These are phyloP conservation scores for Antrodiella citrinella DNA, from an alignment of 768 basidiomycete species.

Conservation along the genomic window DNA sequence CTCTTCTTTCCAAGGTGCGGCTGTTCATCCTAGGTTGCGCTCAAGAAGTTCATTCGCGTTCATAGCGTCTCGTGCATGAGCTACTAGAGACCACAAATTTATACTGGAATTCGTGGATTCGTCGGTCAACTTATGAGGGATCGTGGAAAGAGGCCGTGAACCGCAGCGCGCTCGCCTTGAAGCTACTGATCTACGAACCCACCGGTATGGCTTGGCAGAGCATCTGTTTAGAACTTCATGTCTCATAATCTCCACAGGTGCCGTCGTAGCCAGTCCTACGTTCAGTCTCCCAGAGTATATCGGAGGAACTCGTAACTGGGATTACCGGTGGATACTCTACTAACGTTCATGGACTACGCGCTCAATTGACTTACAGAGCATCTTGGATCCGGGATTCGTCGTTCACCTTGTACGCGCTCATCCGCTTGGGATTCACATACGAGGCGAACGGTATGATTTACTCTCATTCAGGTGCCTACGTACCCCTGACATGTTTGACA, in stretches of 20 bases:
- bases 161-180: conserved; percentile 87
- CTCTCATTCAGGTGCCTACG: conserved; percentile 1
- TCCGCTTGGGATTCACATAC: conserved; percentile 88
- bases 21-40: background rate
- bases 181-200: conserved; percentile 88
- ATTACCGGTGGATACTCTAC: conserved; percentile 2
- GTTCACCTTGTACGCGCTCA: conserved; percentile 91
- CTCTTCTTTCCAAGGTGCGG: conserved; percentile 55
- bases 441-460: conserved; percentile 71
- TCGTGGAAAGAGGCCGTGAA: conserved; percentile 95
- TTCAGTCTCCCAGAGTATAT: conserved; percentile 92
- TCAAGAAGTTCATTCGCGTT: background rate
- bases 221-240: background rate
- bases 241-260: conserved; percentile 37
- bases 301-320: conserved; percentile 85
- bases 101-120: conserved; percentile 89
- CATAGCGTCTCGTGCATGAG: background rate
- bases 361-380: no score
- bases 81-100: conserved; percentile 50
- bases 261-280: conserved; percentile 91
- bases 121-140: conserved; percentile 82
- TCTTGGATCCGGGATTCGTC: conserved; percentile 95
- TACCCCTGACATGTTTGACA: conserved; percentile 20
- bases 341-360: conserved; percentile 9
- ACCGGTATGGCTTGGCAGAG: conserved; percentile 40